These are phyloP conservation scores for Fusarium algeriense DNA, from an alignment of 2,329 filamentous ascomycete genomes.

Conservation along the genomic window DNA sequence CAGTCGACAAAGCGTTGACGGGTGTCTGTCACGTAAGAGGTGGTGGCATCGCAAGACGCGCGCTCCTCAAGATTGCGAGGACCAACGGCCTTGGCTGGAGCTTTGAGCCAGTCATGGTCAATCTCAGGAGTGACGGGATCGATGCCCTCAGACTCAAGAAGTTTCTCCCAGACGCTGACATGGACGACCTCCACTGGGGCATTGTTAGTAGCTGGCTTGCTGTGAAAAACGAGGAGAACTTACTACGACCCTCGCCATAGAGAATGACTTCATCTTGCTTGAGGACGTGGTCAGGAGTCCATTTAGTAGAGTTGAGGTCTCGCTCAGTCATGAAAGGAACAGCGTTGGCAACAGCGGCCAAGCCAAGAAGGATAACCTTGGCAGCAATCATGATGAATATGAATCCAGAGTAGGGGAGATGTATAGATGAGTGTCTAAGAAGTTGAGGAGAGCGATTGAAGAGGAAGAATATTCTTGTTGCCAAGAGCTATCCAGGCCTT, in stretches of 20 bases:
- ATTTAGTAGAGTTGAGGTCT: slow-evolving; percentile 29
- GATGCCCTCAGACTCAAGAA: slow-evolving; percentile 8
- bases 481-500: neutral
- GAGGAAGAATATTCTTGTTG: fast-evolving
- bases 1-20: slow-evolving; percentile 26
- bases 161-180: slow-evolving; percentile 17
- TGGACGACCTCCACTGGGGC: slow-evolving; percentile 22
- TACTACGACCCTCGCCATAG: slow-evolving; percentile 27
- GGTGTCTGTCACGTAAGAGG: slow-evolving; percentile 6
- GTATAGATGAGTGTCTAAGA: fast-evolving
- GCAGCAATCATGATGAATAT: neutral
- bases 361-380: neutral
- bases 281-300: slow-evolving; percentile 32
- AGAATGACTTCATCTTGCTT: slow-evolving; percentile 34
- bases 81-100: neutral
- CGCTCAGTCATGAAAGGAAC: slow-evolving; percentile 17
- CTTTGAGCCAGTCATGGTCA: neutral
- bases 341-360: slow-evolving; percentile 14
- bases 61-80: neutral
- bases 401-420: fast-evolving
- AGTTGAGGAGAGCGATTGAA: neutral
- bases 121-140: slow-evolving; percentile 9
- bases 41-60: neutral
- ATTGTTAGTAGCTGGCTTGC: fast-evolving
- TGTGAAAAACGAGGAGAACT: fast-evolving